Evolutionary conservation across 768 basidiomycete genomes (phyloP), one percentile per base, ranked within the genome.

Genomic region (Royoungia palumana): DNA sequence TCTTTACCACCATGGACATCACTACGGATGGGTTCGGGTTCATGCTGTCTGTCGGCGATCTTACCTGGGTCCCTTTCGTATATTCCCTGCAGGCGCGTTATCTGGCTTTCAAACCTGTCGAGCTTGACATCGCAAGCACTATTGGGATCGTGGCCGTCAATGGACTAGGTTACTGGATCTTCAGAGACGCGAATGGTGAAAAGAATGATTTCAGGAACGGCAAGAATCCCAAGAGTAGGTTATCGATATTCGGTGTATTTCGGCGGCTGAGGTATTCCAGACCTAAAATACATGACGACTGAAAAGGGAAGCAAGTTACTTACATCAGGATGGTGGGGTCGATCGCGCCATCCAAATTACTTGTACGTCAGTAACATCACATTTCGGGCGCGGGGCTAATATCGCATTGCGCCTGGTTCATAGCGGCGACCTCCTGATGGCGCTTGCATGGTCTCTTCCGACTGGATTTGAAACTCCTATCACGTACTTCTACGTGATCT

Each of bases 11-110:
- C 4, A 99, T 99, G 90, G 96, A 99, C 62, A 94, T 99, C 63
- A 94, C 87, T 4, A 89, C 89, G 11, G 96, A 99, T 59, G 96
- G 96, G n/a, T 97, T 98, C 61, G 96, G 96, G 7, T 97, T 94
- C 78, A 99, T 99, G 96, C 85, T 99, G 24, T 71, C 92, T 5
- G 79, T 95, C 40, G 95, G 96, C 36, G 93, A 97, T 62, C 79
- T 97, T 24, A 70, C 83, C 17, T 97, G 91, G 88, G 90, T 99
- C 11, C 95, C 95, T 11, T 95, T 97, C 70, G 85, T 83, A 14
- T 99, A 97, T 71, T 83, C 83, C 25, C 81, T 97, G 13, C 94
- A 98, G 71, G 90, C 94, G 1, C 87, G 94, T 43, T 99, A 89
- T 70, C 83, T 99, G 95, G 85, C n/a, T n/a, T 94, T 92, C 74